Percentiles rank a stretch among this genome's conserved stretches.
Conservation (phyloP, 305 asterid genomes). For the Solanum hybrid region DNA sequence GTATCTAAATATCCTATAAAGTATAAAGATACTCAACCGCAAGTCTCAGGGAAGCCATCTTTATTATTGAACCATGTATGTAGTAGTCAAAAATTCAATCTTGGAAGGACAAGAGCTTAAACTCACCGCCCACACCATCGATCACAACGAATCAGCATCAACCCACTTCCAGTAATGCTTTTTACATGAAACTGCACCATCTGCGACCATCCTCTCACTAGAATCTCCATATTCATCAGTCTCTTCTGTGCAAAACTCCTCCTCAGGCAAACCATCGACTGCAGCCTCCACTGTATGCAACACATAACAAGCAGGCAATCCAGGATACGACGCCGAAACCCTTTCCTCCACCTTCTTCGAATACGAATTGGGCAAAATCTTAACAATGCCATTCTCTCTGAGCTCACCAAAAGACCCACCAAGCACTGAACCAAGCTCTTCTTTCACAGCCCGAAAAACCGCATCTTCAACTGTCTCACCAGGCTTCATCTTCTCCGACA, state of each 20-base stretch:
- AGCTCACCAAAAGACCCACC: not conserved
- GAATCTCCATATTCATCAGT: conserved; percentile 47
- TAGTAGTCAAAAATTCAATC: conserved; percentile 17
- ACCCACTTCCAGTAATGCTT: conserved; percentile 95
- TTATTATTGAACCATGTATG: not conserved
- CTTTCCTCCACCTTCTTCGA: conserved; percentile 73
- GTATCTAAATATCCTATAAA: not conserved
- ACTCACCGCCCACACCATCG: conserved; percentile 26
- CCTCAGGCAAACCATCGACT: conserved; percentile 72
- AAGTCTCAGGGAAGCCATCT: not conserved
- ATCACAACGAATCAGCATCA: conserved; percentile 40
- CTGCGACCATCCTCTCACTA: conserved; percentile 26
- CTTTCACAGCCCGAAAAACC: conserved; percentile 65
- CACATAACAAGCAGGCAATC: conserved; percentile 80
- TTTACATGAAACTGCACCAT: conserved; percentile 69
- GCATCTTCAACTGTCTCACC: conserved; percentile 73
- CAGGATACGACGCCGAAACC: conserved; percentile 73
- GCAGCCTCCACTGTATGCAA: conserved; percentile 75
- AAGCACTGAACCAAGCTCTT: conserved; percentile 61
- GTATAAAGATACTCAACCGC: not conserved
- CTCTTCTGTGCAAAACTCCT: conserved; percentile 81
- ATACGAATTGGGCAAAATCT: conserved; percentile 50
- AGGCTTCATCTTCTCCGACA: conserved; percentile 95
- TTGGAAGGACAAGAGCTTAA: conserved; percentile 15
- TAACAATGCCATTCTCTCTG: conserved; percentile 21